These are phyloP conservation scores for Oenanthe sinensis DNA, from an alignment of 129 eudicot genomes.

Conservation along the genomic window DNA sequence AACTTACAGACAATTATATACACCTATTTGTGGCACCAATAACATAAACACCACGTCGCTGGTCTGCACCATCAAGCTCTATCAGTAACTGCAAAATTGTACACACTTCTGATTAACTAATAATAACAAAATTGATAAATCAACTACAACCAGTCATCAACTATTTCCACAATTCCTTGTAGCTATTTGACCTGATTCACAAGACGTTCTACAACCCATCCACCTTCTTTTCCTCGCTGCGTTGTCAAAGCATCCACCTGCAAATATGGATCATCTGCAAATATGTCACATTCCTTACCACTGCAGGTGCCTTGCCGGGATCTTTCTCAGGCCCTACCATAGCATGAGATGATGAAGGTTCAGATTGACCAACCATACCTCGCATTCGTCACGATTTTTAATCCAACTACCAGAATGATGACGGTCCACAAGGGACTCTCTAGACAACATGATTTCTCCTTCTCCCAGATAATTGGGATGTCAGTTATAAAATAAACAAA, in stretches of 20 bases:
- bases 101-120: neutral
- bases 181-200: slow-evolving; percentile 55
- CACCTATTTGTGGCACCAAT: slow-evolving; percentile 85
- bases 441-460: slow-evolving; percentile 80
- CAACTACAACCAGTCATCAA: neutral
- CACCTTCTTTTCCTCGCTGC: no score
- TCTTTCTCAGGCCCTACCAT: no score
- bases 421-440: slow-evolving; percentile 67
- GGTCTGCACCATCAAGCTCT: slow-evolving; percentile 85
- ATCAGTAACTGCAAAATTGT: slow-evolving; percentile 54
- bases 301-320: no score
- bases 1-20: neutral
- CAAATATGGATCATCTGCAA: no score
- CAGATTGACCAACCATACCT: no score
- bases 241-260: no score
- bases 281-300: no score
- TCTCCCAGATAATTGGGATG: slow-evolving; percentile 87
- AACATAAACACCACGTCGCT: slow-evolving; percentile 71
- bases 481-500: slow-evolving; percentile 1
- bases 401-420: slow-evolving; percentile 90
- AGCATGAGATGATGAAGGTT: no score
- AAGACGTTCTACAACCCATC: slow-evolving; percentile 80
- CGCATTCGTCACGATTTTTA: slow-evolving; percentile 87
- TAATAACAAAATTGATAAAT: neutral
- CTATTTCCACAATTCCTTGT: slow-evolving; percentile 1